Base-by-base conservation (phyloP, 2,329 filamentous ascomycete genomes). In the Xylaria sp. region DNA sequence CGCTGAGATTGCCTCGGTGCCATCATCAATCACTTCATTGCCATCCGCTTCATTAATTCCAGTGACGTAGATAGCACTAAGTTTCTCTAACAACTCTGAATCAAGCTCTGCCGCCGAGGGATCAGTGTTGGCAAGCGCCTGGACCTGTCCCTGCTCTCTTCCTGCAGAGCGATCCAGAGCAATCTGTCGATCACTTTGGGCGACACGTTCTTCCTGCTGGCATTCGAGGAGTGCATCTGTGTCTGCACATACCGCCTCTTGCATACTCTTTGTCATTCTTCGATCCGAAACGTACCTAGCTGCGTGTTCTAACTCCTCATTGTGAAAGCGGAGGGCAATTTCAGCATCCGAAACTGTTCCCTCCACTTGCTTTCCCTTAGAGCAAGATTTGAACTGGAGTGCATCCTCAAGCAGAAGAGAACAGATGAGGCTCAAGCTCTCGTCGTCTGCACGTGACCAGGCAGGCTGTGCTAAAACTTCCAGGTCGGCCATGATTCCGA, bases 201-300 rank as follows among this genome's bases (percentile, higher is more conserved):
- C 69, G 20, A 64, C 34, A 3, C 60, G 58, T 34, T 75, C 70
- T 18, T 70, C 63, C 10, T 45, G 57, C 23, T 72, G 46, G 3
- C 53, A 63, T 52, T 69, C 65, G 15, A 55, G 23, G 20, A 75
- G 58, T 9, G 65, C 63, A 28, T 70, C 46, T 7, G 46, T 60
- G 50, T 76, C 75, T 5, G 45, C 18, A 23, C 68, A 70, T 10
- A 73, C 62, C 9, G 74, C 73, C 5, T 32, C 6, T 20, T 72
- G 69, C 12, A 75, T 67, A 57, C 75, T 75, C 36, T 48, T 72
- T 10, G 71, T 67, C 71, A 75, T 75, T 55, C 66, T 60, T 28
- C 65, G 58, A 59, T 75, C 74, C 13, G 60, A 64, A n/a, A 60
- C 52, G 20, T 70, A 70, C 0, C 25, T 52, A 10, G 63, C 34